Evolutionary conservation across 495 filamentous ascomycete species (phyloP).

Genomic region (Acidomyces sp.): DNA sequence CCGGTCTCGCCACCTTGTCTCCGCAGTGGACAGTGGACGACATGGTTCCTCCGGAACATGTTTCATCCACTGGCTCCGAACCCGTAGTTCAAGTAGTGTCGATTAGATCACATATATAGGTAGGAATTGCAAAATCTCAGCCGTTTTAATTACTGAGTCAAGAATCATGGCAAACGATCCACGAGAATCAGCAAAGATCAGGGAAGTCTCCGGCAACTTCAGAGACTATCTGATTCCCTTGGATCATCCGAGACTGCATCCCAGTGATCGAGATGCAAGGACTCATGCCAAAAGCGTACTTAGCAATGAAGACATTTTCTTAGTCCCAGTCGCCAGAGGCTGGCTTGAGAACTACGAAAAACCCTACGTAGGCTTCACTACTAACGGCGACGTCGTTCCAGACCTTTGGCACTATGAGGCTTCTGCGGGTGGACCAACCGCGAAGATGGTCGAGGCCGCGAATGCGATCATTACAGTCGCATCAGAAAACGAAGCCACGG

Average conservation of each 20-base stretch:
- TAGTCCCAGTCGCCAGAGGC: constrained; percentile 15
- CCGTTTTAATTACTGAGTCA: too few relatives aligned
- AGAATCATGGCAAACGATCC: constrained; percentile 11
- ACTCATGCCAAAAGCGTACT: constrained; percentile 18
- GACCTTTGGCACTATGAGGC: constrained; percentile 10
- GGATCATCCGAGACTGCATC: constrained; percentile 19
- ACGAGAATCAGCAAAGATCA: constrained; percentile 7
- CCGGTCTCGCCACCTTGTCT: neutral
- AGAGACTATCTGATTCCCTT: constrained; percentile 18
- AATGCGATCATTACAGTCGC: constrained; percentile 33
- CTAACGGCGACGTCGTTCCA: constrained; percentile 39
- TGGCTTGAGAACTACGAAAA: constrained; percentile 53
- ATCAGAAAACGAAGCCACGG: constrained; percentile 35
- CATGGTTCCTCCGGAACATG: too few relatives aligned
- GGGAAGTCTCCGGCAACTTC: constrained; percentile 17
- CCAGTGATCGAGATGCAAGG: constrained; percentile 16
- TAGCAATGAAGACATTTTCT: constrained; percentile 14
- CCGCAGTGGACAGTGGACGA: neutral
- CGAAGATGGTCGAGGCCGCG: constrained; percentile 39
- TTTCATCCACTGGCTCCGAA: too few relatives aligned
- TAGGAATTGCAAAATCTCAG: too few relatives aligned
- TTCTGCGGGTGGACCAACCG: constrained; percentile 26
- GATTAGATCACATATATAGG: too few relatives aligned
- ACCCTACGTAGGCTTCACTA: constrained; percentile 59
- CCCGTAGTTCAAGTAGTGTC: too few relatives aligned